A percentile compares a stretch with the other conserved stretches of the same genome.
Conservation (phyloP, 495 filamentous ascomycete genomes). For the Coniosporium apollinis region DNA sequence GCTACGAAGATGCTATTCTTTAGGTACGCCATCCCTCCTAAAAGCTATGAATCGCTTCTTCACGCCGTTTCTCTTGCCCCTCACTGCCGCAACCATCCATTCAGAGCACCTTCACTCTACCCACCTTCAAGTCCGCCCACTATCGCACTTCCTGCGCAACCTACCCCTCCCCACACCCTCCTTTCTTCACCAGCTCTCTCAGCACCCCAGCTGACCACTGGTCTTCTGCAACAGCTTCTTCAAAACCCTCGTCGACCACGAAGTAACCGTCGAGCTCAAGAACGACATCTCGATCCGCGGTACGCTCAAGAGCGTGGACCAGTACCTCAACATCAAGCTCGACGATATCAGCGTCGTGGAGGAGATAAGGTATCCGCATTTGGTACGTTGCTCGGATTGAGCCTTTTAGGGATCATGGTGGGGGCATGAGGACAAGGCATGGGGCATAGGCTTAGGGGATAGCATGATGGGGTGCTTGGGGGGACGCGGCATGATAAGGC, state of each 20-base stretch:
- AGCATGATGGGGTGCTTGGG: too few relatives aligned
- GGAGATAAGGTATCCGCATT: conserved; percentile 79
- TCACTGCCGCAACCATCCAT: too few relatives aligned
- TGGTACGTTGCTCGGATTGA: conserved; percentile 35
- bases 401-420: background rate
- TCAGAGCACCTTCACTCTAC: too few relatives aligned
- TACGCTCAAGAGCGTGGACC: conserved; percentile 89
- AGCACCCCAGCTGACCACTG: background rate
- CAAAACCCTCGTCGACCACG: conserved; percentile 96
- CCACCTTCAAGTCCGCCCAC: too few relatives aligned
- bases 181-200: background rate
- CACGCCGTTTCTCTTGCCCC: too few relatives aligned
- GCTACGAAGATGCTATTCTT: conserved; percentile 19
- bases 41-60: background rate
- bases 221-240: conserved; percentile 56
- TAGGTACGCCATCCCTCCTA: conserved; percentile 10
- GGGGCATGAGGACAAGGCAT: background rate
- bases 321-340: conserved; percentile 97
- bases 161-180: background rate
- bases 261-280: conserved; percentile 94
- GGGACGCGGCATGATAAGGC: too few relatives aligned
- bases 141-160: too few relatives aligned
- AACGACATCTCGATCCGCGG: conserved; percentile 95
- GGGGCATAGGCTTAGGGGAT: background rate
- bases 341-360: conserved; percentile 87